phyloP scores from a whole-genome alignment of 495 filamentous ascomycete species.

The Cairneyella variabilis region DNA sequence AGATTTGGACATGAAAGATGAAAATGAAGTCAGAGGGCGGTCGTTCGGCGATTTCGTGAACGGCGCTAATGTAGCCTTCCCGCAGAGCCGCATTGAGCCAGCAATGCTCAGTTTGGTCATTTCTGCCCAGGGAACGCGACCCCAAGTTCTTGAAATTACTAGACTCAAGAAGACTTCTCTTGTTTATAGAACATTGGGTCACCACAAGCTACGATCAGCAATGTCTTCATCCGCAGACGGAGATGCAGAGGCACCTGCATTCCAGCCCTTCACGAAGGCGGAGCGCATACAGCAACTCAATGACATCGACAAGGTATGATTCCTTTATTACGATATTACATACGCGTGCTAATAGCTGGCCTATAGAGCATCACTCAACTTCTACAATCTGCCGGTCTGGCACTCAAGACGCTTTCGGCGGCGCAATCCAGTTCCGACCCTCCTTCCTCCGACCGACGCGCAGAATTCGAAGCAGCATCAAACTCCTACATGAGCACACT shows the following conservation, averaged over 20 bases:
- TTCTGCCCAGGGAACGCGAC: too few species aligned
- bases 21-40: too few species aligned
- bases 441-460: conserved; percentile 44
- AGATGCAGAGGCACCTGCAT: conserved; percentile 17
- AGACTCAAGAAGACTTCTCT: too few species aligned
- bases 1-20: too few species aligned
- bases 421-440: conserved; percentile 30
- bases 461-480: conserved; percentile 57
- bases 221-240: conserved; percentile 10
- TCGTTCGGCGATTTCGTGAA: too few species aligned
- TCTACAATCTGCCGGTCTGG: conserved; percentile 62
- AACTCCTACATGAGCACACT: conserved; percentile 66
- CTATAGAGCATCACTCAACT: conserved; percentile 46
- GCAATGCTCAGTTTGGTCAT: neutral
- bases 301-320: conserved; percentile 66
- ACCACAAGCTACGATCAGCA: too few species aligned
- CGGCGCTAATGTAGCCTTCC: conserved; percentile 19
- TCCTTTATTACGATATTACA: too few species aligned
- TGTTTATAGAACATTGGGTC: too few species aligned
- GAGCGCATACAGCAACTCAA: conserved; percentile 76
- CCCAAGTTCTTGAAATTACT: too few species aligned
- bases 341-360: conserved; percentile 5
- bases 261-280: conserved; percentile 51
- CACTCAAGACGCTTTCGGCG: conserved; percentile 65
- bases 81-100: conserved; percentile 22